Evolutionary conservation across 2,329 filamentous ascomycete species (phyloP).

Genomic region (Thelonectria olida): DNA sequence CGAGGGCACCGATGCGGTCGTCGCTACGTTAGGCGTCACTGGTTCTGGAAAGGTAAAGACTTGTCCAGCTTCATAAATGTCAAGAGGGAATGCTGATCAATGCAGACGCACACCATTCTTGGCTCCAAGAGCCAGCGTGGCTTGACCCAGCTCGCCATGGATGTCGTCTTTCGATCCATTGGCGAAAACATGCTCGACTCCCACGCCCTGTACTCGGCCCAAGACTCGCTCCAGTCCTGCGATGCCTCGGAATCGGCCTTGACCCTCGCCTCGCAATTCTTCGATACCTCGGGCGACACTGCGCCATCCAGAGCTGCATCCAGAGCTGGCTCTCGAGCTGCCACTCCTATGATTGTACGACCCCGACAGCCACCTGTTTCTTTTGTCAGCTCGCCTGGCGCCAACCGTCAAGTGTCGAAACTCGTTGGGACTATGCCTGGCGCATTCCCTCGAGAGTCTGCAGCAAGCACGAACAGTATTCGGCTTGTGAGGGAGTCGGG

Average conservation of each 20-base stretch:
- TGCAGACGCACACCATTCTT: conserved; percentile 92
- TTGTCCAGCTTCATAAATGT: neutral
- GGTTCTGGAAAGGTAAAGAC: conserved; percentile 88
- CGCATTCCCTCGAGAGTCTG: conserved; percentile 42
- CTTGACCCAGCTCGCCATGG: conserved; percentile 89
- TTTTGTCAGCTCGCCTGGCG: conserved; percentile 39
- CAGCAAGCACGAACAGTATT: conserved; percentile 53
- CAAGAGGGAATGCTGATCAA: conserved; percentile 15
- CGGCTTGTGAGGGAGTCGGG: conserved; percentile 51
- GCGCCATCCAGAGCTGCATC: conserved; percentile 66
- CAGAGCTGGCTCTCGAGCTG: conserved; percentile 70
- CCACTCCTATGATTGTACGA: conserved; percentile 75
- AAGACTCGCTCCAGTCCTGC: conserved; percentile 78
- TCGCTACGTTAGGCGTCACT: conserved; percentile 93
- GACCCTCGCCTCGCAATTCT: conserved; percentile 76
- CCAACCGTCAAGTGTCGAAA: conserved; percentile 28
- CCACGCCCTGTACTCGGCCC: conserved; percentile 65
- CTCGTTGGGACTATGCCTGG: conserved; percentile 34
- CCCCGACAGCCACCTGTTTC: conserved; percentile 47
- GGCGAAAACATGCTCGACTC: conserved; percentile 75
- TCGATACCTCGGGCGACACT: conserved; percentile 78
- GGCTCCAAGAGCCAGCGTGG: conserved; percentile 88
- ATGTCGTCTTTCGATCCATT: conserved; percentile 87
- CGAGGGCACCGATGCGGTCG: conserved; percentile 85
- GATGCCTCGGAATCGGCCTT: conserved; percentile 86